Evolutionary conservation across 768 basidiomycete species (phyloP).

Genomic region (Suillus luteus): DNA sequence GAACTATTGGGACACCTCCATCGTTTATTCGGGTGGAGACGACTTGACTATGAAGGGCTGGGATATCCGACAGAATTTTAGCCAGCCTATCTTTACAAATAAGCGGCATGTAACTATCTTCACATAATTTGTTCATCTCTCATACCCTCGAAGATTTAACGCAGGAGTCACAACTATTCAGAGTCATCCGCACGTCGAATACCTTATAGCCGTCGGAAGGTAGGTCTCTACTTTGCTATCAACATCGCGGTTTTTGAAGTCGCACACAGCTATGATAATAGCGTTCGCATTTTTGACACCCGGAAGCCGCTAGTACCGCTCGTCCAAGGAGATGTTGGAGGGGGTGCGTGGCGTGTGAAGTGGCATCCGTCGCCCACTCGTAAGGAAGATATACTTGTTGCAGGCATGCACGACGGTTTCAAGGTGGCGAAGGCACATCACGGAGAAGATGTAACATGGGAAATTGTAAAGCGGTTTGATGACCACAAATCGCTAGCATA

Average conservation of each 20-base stretch:
- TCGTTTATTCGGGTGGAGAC: constrained; percentile 93
- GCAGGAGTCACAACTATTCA: constrained; percentile 93
- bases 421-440: constrained; percentile 57
- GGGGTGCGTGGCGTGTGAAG: constrained; percentile 94
- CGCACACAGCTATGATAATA: constrained; percentile 73
- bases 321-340: constrained; percentile 67
- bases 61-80: constrained; percentile 75
- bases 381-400: constrained; percentile 79
- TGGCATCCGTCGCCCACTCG: constrained; percentile 85
- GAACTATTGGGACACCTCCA: constrained; percentile 80
- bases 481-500: constrained; percentile 85
- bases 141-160: constrained; percentile 64
- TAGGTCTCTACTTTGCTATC: constrained; percentile 32
- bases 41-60: constrained; percentile 89
- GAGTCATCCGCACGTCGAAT: constrained; percentile 74
- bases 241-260: constrained; percentile 3
- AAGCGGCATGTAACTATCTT: constrained; percentile 50
- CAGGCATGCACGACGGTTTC: constrained; percentile 98
- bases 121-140: background rate
- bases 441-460: constrained; percentile 26
- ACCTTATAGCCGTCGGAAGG: constrained; percentile 92
- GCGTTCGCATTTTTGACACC: constrained; percentile 79
- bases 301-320: constrained; percentile 67
- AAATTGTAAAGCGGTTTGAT: constrained; percentile 63
- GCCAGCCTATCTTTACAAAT: constrained; percentile 66